Conservation (phyloP, 225 moss, liverwort and hornwort species). For the Thuidium tamariscinum region DNA sequence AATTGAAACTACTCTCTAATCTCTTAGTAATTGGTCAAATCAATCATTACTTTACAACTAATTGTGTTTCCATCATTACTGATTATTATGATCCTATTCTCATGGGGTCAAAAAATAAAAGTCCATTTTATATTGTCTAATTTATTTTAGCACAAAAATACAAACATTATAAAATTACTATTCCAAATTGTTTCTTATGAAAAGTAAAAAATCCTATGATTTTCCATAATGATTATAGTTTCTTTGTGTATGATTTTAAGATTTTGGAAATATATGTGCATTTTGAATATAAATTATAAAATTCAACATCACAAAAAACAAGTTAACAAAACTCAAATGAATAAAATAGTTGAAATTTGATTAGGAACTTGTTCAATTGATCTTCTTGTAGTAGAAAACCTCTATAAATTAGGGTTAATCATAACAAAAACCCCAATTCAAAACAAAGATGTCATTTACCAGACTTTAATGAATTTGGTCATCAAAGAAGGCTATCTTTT, state of each 20-base stretch:
- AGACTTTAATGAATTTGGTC: no score
- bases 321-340: background rate
- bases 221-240: background rate
- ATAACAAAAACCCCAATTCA: no score
- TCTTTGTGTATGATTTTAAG: background rate
- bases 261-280: no score
- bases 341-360: background rate
- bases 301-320: no score
- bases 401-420: no score
- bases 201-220: no score
- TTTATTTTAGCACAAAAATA: accelerated
- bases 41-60: background rate
- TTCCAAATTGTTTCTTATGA: accelerated
- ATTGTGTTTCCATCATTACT: background rate
- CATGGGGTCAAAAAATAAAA: background rate
- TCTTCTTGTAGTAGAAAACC: background rate
- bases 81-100: background rate
- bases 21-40: background rate
- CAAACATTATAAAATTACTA: background rate
- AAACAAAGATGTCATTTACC: no score
- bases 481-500: no score
- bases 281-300: background rate
- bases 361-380: no score
- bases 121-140: background rate
- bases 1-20: accelerated